These are phyloP conservation scores for Begonia fuchsioides DNA, from an alignment of 306 rosid genomes.

Conservation along the genomic window DNA sequence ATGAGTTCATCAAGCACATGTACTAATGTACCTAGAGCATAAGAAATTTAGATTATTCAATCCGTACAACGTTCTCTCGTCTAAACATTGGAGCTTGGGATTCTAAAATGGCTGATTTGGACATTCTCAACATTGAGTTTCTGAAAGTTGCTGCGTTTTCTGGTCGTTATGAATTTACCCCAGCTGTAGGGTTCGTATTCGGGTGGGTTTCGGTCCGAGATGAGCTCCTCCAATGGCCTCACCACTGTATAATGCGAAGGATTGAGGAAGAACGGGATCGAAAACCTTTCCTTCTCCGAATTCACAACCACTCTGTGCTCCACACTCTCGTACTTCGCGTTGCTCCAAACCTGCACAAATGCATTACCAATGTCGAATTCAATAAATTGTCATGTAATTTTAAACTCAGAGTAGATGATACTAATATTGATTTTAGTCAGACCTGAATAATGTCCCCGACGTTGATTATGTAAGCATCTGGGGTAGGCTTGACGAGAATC, in stretches of 20 bases:
- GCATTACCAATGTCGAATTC: no score
- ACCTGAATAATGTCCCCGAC: slow-evolving; percentile 53
- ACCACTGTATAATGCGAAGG: slow-evolving; percentile 44
- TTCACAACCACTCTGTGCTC: slow-evolving; percentile 51
- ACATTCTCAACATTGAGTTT: slow-evolving; percentile 32
- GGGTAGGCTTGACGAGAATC: slow-evolving; percentile 43
- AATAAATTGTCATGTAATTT: no score
- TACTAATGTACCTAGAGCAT: no score
- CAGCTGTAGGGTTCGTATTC: slow-evolving; percentile 35
- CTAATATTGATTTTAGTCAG: no score
- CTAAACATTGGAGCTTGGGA: neutral
- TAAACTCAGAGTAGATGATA: no score
- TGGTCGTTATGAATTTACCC: slow-evolving; percentile 34
- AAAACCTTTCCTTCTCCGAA: slow-evolving; percentile 32
- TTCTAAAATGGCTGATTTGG: slow-evolving; percentile 30
- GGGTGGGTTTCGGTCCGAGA: slow-evolving; percentile 22
- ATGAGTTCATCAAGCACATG: no score
- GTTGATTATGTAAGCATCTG: slow-evolving; percentile 43
- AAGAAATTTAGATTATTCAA: no score
- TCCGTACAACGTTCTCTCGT: no score
- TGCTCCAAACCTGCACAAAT: slow-evolving; percentile 63
- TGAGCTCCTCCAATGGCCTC: slow-evolving; percentile 31
- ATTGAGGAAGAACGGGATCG: slow-evolving; percentile 38
- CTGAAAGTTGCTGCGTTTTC: slow-evolving; percentile 24
- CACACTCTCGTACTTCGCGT: slow-evolving; percentile 45